Evolutionary conservation across 192 early-diverging fungal species (phyloP), one percentile per base, ranked within the genome.

Genomic region (Lobulomyces angularis): DNA sequence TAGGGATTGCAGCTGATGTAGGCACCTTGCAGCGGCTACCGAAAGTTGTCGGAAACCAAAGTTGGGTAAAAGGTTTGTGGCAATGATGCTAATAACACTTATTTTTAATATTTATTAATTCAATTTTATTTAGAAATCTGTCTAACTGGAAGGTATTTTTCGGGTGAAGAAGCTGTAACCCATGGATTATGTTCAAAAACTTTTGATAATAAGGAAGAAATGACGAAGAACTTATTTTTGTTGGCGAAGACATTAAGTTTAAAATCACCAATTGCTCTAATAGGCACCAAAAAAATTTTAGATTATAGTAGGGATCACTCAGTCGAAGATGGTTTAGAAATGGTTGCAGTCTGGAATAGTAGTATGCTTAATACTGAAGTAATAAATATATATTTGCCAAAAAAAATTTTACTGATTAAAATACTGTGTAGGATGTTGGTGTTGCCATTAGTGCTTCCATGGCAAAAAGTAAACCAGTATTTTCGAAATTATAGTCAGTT

Each of bases 21-120:
- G 88, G 86, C 27, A 91, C 88, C 20, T 69, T 98, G 40, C 94
- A 98, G 65, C 77, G 94, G 20, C 64, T 98, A 17, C 90, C 90
- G 37, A 95, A 95, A 64, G 69, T 93, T 4, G 86, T 89, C 35
- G 90, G 84, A 19, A 95, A 92, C 63, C 61, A 77, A 44, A 80
- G 79, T 56, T 81, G 83, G 80, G 81, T 92, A 25, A 83, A n/a
- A n/a, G n/a, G n/a, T n/a, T n/a, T n/a, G 31, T 12, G 12, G 31
- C 12, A n/a, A 32, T n/a, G n/a, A 32, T 12, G 12, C 31, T n/a
- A 32, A 32, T 32, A 12, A n/a, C 31, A 32, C 31, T 32, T 12
- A 43, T 43, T 21, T 27, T 16, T 6, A 33, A 33, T 33, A 43
- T 16, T 33, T 25, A 43, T 23, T 43, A 25, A n/a, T 43, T 43